A percentile compares a stretch with the other conserved stretches of the same genome.
Evolutionary conservation across 306 rosid genomes (phyloP).

Genomic region (Prunus kanzakura): DNA sequence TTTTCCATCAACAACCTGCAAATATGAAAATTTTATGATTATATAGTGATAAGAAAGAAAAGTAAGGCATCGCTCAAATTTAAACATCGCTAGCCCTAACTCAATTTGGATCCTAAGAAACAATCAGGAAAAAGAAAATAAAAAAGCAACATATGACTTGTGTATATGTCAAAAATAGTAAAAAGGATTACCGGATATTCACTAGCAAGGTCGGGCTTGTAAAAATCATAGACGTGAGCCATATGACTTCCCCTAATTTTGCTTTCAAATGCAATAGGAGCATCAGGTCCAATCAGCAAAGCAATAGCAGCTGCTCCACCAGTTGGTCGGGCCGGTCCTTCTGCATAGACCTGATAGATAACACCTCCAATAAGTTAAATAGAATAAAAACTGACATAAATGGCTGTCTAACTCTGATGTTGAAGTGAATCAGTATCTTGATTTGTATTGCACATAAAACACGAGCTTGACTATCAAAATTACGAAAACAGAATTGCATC

Average conservation of each 20-base stretch:
- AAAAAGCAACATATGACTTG: background rate
- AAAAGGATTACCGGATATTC: slow-evolving; percentile 83
- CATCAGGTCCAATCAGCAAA: slow-evolving; percentile 87
- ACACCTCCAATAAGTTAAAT: slow-evolving; percentile 12
- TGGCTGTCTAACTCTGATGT: background rate
- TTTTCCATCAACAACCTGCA: slow-evolving; percentile 95
- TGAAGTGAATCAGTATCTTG: background rate
- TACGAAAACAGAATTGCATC: background rate
- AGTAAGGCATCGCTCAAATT: background rate
- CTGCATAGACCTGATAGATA: slow-evolving; percentile 86
- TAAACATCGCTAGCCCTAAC: background rate
- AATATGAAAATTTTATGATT: slow-evolving; percentile 23
- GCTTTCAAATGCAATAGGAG: slow-evolving; percentile 93
- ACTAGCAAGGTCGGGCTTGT: slow-evolving; percentile 97
- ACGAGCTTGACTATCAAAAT: background rate
- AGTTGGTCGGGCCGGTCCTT: slow-evolving; percentile 99
- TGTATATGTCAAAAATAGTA: background rate
- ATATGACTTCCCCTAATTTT: slow-evolving; percentile 89
- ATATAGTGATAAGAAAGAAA: background rate
- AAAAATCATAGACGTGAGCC: slow-evolving; percentile 93
- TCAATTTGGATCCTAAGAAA: background rate
- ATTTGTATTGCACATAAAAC: background rate
- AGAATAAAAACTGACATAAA: background rate
- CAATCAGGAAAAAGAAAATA: background rate
- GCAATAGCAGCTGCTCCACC: slow-evolving; percentile 99